Conservation (phyloP, 139 green algal genomes). For the Chlamydomonas sp. region DNA sequence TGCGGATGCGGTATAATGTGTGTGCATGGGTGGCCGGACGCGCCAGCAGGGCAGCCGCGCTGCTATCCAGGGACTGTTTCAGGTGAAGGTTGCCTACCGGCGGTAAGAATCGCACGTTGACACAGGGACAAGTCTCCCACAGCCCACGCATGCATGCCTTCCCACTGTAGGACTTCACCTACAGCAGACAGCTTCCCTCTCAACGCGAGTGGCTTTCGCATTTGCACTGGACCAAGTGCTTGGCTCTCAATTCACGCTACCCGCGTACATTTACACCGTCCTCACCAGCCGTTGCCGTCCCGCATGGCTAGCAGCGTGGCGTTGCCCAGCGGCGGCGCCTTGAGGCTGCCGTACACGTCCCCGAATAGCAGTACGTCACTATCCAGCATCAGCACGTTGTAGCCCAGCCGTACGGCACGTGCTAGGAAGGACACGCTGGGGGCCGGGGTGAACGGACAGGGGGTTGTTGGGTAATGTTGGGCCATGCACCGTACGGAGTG, state of each 20-base stretch:
- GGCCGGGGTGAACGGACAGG: not conserved
- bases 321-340: slow-evolving; percentile 29
- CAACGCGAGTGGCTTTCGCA: no score
- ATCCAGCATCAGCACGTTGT: slow-evolving; percentile 47
- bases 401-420: slow-evolving; percentile 30
- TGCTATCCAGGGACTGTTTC: no score
- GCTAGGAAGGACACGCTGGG: slow-evolving; percentile 26
- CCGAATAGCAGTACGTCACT: slow-evolving; percentile 37
- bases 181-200: no score
- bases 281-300: slow-evolving; percentile 47
- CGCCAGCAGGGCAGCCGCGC: no score
- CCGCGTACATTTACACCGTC: not conserved
- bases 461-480: not conserved
- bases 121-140: no score
- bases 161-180: no score
- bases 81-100: no score
- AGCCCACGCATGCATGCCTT: no score
- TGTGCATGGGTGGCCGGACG: no score
- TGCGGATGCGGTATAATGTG: no score
- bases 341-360: slow-evolving; percentile 20
- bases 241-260: not conserved
- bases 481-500: not conserved
- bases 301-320: slow-evolving; percentile 24
- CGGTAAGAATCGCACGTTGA: no score
- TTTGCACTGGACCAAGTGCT: no score